Conservation (phyloP, 331 rosid species). For the Malus hybrid region DNA sequence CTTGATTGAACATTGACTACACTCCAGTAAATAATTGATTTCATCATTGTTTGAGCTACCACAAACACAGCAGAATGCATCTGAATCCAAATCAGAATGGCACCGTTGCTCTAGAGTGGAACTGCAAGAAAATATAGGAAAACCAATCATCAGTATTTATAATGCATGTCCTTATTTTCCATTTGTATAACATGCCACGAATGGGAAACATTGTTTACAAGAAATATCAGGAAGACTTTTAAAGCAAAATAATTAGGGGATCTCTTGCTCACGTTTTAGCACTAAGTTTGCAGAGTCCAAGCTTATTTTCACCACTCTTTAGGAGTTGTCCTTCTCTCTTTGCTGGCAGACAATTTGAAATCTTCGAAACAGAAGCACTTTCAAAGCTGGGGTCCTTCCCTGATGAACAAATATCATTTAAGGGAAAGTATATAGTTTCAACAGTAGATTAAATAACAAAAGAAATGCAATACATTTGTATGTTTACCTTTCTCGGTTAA, state of each 20-base stretch:
- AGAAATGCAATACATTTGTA: neutral
- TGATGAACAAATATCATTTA: conserved; percentile 14
- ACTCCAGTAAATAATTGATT: conserved; percentile 43
- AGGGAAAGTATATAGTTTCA: neutral
- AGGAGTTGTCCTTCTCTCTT: conserved; percentile 18
- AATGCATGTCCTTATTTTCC: neutral
- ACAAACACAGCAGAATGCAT: conserved; percentile 55
- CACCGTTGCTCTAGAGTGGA: conserved; percentile 27
- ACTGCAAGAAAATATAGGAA: conserved; percentile 28
- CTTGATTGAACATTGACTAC: conserved; percentile 39
- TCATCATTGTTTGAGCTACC: conserved; percentile 48
- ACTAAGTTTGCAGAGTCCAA: conserved; percentile 20
- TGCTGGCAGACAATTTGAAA: conserved; percentile 30
- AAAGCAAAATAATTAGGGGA: neutral
- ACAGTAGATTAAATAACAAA: neutral
- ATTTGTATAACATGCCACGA: neutral
- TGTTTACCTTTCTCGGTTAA: conserved; percentile 46
- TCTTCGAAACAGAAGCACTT: conserved; percentile 12
- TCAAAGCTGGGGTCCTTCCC: conserved; percentile 18
- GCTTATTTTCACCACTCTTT: conserved; percentile 29
- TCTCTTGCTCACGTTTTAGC: conserved; percentile 37
- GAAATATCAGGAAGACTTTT: conserved; percentile 11
- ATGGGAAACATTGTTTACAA: neutral
- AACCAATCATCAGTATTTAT: conserved; percentile 5
- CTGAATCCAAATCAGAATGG: conserved; percentile 26